Conservation (phyloP, 805 yeast species). For the Metschnikowia borealis region DNA sequence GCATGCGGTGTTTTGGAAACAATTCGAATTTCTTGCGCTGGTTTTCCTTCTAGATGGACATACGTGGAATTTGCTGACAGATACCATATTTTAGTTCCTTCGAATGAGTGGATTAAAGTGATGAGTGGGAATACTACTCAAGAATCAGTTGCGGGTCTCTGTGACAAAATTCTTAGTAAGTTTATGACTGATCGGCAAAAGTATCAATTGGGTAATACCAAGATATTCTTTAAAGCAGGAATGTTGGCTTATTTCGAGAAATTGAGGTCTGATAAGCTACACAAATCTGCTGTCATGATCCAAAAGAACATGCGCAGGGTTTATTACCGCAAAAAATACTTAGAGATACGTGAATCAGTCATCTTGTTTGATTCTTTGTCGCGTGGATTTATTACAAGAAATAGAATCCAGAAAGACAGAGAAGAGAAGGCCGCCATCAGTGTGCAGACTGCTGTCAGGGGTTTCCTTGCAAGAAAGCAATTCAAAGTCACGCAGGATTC, state of each 20-base stretch:
- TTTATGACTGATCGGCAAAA: conserved; percentile 64
- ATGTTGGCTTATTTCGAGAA: conserved; percentile 90
- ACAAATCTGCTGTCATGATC: conserved; percentile 72
- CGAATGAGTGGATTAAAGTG: conserved; percentile 62
- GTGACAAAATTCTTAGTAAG: conserved; percentile 60
- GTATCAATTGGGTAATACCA: conserved; percentile 88
- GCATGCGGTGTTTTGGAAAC: conserved; percentile 99
- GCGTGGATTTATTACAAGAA: conserved; percentile 63
- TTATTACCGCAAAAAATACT: conserved; percentile 58
- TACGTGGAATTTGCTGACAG: conserved; percentile 89
- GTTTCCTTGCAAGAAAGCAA: conserved; percentile 43
- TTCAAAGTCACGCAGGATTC: conserved; percentile 32
- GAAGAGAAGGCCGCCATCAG: conserved; percentile 60
- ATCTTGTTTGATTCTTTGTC: conserved; percentile 53
- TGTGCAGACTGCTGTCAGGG: conserved; percentile 68
- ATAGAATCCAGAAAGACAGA: conserved; percentile 48
- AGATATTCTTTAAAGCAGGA: conserved; percentile 95
- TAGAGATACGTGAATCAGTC: conserved; percentile 52
- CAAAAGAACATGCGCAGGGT: conserved; percentile 77
- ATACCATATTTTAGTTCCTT: conserved; percentile 76
- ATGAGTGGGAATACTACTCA: conserved; percentile 49
- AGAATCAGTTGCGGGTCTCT: conserved; percentile 58
- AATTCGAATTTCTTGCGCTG: conserved; percentile 93
- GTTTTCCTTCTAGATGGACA: conserved; percentile 95
- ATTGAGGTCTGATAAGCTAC: conserved; percentile 72